Base-by-base conservation (phyloP, 2,329 filamentous ascomycete species). In the Pseudogymnoascus verrucosus region DNA sequence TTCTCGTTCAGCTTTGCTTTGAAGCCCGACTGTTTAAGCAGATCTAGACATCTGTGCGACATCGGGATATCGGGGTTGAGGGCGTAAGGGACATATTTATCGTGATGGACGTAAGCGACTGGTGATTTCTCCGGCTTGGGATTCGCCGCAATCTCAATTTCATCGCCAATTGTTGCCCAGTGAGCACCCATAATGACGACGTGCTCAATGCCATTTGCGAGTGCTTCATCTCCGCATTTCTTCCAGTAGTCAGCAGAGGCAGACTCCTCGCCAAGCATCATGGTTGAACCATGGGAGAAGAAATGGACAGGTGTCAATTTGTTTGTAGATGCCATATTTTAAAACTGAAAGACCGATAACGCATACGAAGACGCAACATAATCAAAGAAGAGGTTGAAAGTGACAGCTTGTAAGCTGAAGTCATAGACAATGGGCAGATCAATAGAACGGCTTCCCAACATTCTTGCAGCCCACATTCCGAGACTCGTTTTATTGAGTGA, bases 251-350 rank as follows among this genome's bases (percentile, higher is more conserved):
- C 77, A n/a, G 84, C 84, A 1, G 83, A 85, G 5, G 75, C 72
- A 21, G 80, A 82, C 67, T 86, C 80, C 69, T 88, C 85, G 54
- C 85, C 85, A 19, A 88, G 75, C 85, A 88, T 88, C 84, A 87
- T 87, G 59, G 85, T 88, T n/a, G 84, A 86, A 70, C 86, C 86
- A 79, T 89, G 85, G 3, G 84, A 86, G 74, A 88, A 88, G 74
- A 88, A 84, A 70, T 87, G 82, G 0, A 88, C 83, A 1, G 85
- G 85, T 4, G 47, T 57, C 39, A 40, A 44, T 44, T 6, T 44
- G 40, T 11, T 44, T 44, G 40, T 44, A 44, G 40, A 12, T 44
- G 40, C 19, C 40, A 44, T 44, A 21, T 44, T 44, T 21, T 21
- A 44, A 44, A 44, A 44, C 19, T 44, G 21, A 44, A 21, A 44